These are phyloP conservation scores for Colletotrichum cereale DNA, from an alignment of 2,329 filamentous ascomycete species.

Conservation along the genomic window DNA sequence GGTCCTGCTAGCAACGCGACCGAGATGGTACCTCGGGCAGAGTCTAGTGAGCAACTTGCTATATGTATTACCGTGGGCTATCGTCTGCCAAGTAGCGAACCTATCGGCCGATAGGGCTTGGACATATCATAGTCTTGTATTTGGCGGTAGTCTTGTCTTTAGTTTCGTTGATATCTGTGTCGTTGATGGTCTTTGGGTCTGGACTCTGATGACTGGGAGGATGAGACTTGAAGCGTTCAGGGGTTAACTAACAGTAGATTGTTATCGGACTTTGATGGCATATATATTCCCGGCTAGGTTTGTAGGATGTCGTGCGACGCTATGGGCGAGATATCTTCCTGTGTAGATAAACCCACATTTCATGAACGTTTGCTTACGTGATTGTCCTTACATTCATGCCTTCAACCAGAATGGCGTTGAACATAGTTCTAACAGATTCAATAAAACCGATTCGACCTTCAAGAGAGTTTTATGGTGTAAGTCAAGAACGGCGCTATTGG, in stretches of 20 bases:
- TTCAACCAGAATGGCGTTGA: too few relatives aligned
- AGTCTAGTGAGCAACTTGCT: conserved; percentile 74
- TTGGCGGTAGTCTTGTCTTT: conserved; percentile 77
- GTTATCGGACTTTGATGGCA: too few relatives aligned
- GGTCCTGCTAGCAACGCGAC: conserved; percentile 72
- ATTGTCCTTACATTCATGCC: too few relatives aligned
- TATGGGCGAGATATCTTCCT: too few relatives aligned
- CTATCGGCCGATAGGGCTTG: conserved; percentile 69
- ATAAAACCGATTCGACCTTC: too few relatives aligned
- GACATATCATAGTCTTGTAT: conserved; percentile 75
- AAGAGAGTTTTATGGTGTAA: too few relatives aligned
- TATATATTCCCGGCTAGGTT: too few relatives aligned
- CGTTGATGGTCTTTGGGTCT: conserved; percentile 64
- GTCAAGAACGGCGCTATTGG: too few relatives aligned
- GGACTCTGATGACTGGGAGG: conserved; percentile 60
- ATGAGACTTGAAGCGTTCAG: conserved; percentile 51
- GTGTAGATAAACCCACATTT: too few relatives aligned
- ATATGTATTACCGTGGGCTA: conserved; percentile 79
- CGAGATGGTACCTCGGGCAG: conserved; percentile 77
- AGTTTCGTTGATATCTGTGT: conserved; percentile 70
- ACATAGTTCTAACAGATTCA: too few relatives aligned
- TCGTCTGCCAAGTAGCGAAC: conserved; percentile 65
- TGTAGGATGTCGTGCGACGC: too few relatives aligned
- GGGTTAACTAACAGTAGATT: not conserved
- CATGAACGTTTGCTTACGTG: too few relatives aligned